Conservation (phyloP, 148 eudicot genomes). For the Persicaria maculosa region DNA sequence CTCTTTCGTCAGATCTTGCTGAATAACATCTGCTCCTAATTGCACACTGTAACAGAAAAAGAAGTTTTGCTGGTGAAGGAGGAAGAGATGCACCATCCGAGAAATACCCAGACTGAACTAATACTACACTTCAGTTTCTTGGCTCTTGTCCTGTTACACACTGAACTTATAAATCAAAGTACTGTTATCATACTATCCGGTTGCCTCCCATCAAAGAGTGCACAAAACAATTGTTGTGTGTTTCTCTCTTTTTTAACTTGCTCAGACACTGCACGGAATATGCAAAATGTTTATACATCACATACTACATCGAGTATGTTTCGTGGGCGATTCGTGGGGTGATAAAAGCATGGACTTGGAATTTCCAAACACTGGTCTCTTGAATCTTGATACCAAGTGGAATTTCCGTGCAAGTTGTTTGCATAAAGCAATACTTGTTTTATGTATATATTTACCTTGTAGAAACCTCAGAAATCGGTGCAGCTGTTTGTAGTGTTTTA, state of each 20-base stretch:
- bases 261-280: background rate
- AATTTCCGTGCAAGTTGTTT: background rate
- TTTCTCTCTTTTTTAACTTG: background rate
- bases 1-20: background rate
- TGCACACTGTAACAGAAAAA: constrained; percentile 12
- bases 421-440: background rate
- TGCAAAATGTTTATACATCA: background rate
- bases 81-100: constrained; percentile 12
- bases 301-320: background rate
- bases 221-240: background rate
- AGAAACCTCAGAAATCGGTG: background rate
- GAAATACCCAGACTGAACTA: background rate
- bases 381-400: too few species aligned
- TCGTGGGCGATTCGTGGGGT: background rate
- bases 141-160: background rate
- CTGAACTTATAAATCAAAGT: background rate
- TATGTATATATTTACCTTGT: too few species aligned
- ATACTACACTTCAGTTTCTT: background rate
- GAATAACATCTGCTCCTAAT: background rate
- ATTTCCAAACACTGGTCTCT: background rate
- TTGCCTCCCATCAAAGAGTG: constrained; percentile 4
- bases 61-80: constrained; percentile 17
- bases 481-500: constrained; percentile 1
- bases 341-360: background rate
- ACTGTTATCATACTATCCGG: background rate